phyloP scores from a whole-genome alignment of 2,329 filamentous ascomycete species.

The Fusarium sp. region DNA sequence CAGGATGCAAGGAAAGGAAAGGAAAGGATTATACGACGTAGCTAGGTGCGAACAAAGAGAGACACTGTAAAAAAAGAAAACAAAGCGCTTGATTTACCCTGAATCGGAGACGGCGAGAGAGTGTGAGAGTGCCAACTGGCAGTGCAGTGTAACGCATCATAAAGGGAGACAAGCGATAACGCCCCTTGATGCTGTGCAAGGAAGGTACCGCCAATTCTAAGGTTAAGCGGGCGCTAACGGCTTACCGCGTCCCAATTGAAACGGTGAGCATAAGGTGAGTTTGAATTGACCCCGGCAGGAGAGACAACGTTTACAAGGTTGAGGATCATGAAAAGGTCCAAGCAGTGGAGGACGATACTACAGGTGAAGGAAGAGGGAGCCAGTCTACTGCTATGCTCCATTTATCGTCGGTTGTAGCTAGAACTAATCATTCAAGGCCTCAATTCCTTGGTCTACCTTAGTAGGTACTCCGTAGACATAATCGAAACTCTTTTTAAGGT shows the following conservation, averaged over 20 bases:
- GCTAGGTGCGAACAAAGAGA: neutral
- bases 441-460: neutral
- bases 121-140: slow-evolving; percentile 31
- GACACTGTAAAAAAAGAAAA: neutral
- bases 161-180: neutral
- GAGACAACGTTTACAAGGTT: slow-evolving; percentile 19
- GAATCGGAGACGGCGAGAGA: neutral
- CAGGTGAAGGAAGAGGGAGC: slow-evolving; percentile 30
- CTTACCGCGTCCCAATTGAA: slow-evolving; percentile 29
- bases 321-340: slow-evolving; percentile 18
- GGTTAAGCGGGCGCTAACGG: slow-evolving; percentile 26
- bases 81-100: neutral
- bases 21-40: no score
- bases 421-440: neutral
- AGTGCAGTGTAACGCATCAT: slow-evolving; percentile 9
- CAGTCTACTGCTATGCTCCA: slow-evolving; percentile 3
- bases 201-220: slow-evolving; percentile 13
- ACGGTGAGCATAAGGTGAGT: slow-evolving; percentile 23
- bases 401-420: neutral
- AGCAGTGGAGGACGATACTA: neutral
- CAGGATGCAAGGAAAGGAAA: neutral
- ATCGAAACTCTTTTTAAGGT: neutral
- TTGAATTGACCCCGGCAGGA: neutral
- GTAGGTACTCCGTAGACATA: no score
- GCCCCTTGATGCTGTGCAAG: slow-evolving; percentile 23